phyloP scores from a whole-genome alignment of 768 basidiomycete genomes.

The Termitomyces sp. region DNA sequence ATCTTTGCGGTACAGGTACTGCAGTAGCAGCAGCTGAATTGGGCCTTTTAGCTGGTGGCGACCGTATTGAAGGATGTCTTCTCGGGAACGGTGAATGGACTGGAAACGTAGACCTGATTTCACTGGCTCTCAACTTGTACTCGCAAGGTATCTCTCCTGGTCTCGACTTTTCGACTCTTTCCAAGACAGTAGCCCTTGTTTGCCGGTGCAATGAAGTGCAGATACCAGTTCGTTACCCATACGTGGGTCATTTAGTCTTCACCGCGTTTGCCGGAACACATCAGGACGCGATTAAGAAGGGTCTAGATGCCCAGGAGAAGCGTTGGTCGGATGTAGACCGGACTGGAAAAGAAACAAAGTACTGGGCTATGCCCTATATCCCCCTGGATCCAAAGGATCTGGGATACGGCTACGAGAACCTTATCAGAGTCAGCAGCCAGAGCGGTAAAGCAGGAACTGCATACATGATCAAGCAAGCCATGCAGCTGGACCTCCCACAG shows the following conservation, averaged over 20 bases:
- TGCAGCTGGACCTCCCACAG: slow-evolving; percentile 72
- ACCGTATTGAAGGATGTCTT: slow-evolving; percentile 80
- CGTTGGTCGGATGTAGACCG: slow-evolving; percentile 45
- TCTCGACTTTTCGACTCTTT: slow-evolving; percentile 72
- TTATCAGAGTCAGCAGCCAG: slow-evolving; percentile 86
- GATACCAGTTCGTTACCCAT: slow-evolving; percentile 76
- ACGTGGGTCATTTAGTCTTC: slow-evolving; percentile 80
- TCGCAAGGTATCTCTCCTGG: slow-evolving; percentile 75
- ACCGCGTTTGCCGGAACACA: slow-evolving; percentile 84
- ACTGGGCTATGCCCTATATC: slow-evolving; percentile 79
- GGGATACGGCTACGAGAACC: slow-evolving; percentile 80
- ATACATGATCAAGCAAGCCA: slow-evolving; percentile 72
- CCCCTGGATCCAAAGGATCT: slow-evolving; percentile 84
- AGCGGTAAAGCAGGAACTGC: slow-evolving; percentile 84
- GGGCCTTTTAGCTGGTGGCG: slow-evolving; percentile 70
- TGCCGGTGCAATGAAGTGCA: slow-evolving; percentile 77
- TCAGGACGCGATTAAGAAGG: slow-evolving; percentile 86
- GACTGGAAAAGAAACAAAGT: slow-evolving; percentile 34
- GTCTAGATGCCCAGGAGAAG: slow-evolving; percentile 59
- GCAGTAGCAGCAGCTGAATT: slow-evolving; percentile 79
- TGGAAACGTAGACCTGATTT: slow-evolving; percentile 82
- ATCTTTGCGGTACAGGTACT: slow-evolving; percentile 39
- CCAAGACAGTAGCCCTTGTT: slow-evolving; percentile 68
- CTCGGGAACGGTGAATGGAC: slow-evolving; percentile 86
- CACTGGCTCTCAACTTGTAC: slow-evolving; percentile 77